These are phyloP conservation scores for Suillus plorans DNA, from an alignment of 768 basidiomycete genomes.

Conservation along the genomic window DNA sequence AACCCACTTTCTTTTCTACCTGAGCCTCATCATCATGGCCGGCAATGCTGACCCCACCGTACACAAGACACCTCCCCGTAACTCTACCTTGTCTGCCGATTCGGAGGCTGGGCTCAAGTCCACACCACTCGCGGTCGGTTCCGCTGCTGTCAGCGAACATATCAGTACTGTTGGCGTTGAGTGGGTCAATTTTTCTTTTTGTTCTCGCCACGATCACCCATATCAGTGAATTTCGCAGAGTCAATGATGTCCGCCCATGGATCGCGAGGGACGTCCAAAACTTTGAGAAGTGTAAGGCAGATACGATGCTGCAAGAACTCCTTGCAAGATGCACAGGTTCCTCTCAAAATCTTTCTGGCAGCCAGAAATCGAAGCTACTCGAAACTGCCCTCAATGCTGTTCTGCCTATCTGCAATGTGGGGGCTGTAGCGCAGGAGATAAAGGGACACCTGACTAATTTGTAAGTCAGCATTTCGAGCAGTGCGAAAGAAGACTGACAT, in stretches of 20 bases:
- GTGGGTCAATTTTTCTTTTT: neutral
- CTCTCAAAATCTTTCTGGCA: neutral
- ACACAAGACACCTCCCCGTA: neutral
- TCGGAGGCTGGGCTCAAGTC: neutral
- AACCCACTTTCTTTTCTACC: neutral
- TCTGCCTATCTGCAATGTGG: neutral
- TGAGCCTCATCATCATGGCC: neutral
- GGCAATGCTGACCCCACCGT: neutral
- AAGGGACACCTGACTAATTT: neutral
- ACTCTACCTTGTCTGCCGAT: neutral
- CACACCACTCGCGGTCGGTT: neutral
- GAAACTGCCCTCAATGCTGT: neutral
- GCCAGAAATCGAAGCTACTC: neutral
- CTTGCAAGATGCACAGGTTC: neutral
- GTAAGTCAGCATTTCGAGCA: neutral
- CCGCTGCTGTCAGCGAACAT: neutral
- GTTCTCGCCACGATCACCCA: neutral
- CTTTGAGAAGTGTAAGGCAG: neutral
- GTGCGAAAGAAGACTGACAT: neutral
- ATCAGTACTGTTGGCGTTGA: neutral
- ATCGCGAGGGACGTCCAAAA: neutral
- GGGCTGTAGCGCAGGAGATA: neutral
- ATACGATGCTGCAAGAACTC: slow-evolving; percentile 2
- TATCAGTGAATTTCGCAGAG: neutral
- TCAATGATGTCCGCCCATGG: neutral